A percentile compares a stretch with the other conserved stretches of the same genome.
phyloP scores from a whole-genome alignment of 208 protist genomes.

The Angomonas ambiguus region DNA sequence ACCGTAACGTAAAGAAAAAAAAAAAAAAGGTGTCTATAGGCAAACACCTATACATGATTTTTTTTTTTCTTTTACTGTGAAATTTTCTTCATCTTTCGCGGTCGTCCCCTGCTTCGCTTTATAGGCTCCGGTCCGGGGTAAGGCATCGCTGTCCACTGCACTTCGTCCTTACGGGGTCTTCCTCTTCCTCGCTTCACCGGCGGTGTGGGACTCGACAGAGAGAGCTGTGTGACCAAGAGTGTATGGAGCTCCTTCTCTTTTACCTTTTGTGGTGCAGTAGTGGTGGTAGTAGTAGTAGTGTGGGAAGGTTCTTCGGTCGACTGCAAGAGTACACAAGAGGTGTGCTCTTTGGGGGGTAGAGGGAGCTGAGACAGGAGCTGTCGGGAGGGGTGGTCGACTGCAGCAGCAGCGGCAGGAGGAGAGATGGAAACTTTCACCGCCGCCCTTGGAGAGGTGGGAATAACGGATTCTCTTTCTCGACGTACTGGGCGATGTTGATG shows the following conservation, averaged over 20 bases:
- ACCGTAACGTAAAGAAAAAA: slow-evolving; percentile 10
- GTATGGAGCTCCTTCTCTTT: too few relatives aligned
- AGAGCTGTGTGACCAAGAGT: too few relatives aligned
- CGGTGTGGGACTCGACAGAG: neutral
- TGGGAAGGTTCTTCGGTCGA: too few relatives aligned
- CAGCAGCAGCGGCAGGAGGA: neutral
- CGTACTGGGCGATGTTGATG: neutral
- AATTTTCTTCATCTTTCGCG: too few relatives aligned
- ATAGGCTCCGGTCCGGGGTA: neutral
- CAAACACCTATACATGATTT: neutral
- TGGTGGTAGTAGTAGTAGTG: too few relatives aligned
- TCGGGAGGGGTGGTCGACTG: neutral
- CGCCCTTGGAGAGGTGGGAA: neutral
- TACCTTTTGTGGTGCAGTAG: too few relatives aligned
- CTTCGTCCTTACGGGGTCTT: neutral
- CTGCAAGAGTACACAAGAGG: too few relatives aligned
- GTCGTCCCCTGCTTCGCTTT: too few relatives aligned
- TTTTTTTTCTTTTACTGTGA: slow-evolving; percentile 6
- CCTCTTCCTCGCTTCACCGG: neutral
- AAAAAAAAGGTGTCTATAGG: neutral
- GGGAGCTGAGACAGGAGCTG: too few relatives aligned
- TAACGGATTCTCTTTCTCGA: neutral
- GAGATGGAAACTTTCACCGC: neutral
- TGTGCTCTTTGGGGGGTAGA: too few relatives aligned
- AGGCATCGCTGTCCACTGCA: neutral